Evolutionary conservation across 2,329 filamentous ascomycete species (phyloP), one percentile per base, ranked within the genome.

Genomic region (Aspergillus tamarii): DNA sequence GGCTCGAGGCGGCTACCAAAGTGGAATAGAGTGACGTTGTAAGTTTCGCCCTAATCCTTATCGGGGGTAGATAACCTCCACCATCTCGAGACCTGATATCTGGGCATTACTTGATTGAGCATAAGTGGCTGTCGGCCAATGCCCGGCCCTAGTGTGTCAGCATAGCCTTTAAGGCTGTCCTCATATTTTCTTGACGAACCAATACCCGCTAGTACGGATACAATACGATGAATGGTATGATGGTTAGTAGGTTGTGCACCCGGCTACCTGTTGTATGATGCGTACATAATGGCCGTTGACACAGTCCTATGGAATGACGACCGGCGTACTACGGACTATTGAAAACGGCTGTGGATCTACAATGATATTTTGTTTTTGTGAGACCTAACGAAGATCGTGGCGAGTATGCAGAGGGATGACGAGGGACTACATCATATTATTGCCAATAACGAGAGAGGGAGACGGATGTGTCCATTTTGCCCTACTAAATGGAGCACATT

Each of bases 11-110:
- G 64, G 65, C 60, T 66, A 64, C 58, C 26, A 39, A 56, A 60
- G 61, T 64, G 64, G 63, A 28, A 16, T 46, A 36, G 43, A 64
- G 66, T 69, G 65, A 69, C 68, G 62, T 64, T 58, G 45, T 60
- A 57, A 64, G 41, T 50, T 59, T 53, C 8, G n/a, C 1, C 10
- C 65, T 66, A 70, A 53, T 41, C 65, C 54, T n/a, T 32, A 63
- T 64, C 16, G 16, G 60, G 64, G 36, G 36, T 63, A 54, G 30
- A 4, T 26, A 16, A 21, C 23, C 52, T 57, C 43, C 53, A 59
- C 56, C 48, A 59, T 61, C 60, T 63, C 53, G 60, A 62, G 58
- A 60, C 60, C 61, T 59, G 59, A 58, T 48, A 62, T 57, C 43
- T 53, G 26, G 56, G 12, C 48, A 45, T 41, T 41, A 54, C 63